A percentile compares a stretch with the other conserved stretches of the same genome.
These are phyloP conservation scores for Daucus carota DNA, from an alignment of 129 eudicot genomes.

Conservation along the genomic window DNA sequence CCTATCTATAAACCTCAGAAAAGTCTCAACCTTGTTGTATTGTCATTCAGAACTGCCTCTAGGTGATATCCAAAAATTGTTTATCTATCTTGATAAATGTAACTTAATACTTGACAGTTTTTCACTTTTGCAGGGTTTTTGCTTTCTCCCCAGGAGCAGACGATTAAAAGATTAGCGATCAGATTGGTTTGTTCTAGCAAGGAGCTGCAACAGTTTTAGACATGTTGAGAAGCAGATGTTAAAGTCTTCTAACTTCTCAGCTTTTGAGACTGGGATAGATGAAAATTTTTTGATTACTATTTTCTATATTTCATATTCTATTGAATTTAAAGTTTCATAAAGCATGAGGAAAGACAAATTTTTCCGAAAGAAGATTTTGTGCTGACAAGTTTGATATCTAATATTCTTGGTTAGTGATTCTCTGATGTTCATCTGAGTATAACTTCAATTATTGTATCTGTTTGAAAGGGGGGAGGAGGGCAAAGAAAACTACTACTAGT, in stretches of 20 bases:
- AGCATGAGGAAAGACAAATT: neutral
- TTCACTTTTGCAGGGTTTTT: neutral
- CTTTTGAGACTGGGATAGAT: neutral
- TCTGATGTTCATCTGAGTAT: too few species aligned
- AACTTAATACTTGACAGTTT: neutral
- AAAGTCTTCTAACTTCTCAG: neutral
- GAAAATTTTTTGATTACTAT: neutral
- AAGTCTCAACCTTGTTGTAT: neutral
- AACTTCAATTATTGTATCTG: too few species aligned
- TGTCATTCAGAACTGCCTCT: neutral
- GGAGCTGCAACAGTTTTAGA: neutral
- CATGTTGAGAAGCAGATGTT: neutral
- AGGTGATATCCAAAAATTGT: neutral
- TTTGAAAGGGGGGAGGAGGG: too few species aligned
- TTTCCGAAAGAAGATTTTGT: neutral
- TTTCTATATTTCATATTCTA: neutral
- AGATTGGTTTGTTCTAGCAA: neutral
- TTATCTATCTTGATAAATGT: neutral
- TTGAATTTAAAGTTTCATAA: neutral
- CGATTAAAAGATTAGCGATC: neutral
- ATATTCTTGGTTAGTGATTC: neutral
- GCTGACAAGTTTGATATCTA: neutral
- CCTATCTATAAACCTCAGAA: neutral
- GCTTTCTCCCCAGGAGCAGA: conserved; percentile 7
- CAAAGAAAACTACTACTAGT: too few species aligned